Conservation (phyloP, 108 stramenopile species). For the Skeletonema menzelii region DNA sequence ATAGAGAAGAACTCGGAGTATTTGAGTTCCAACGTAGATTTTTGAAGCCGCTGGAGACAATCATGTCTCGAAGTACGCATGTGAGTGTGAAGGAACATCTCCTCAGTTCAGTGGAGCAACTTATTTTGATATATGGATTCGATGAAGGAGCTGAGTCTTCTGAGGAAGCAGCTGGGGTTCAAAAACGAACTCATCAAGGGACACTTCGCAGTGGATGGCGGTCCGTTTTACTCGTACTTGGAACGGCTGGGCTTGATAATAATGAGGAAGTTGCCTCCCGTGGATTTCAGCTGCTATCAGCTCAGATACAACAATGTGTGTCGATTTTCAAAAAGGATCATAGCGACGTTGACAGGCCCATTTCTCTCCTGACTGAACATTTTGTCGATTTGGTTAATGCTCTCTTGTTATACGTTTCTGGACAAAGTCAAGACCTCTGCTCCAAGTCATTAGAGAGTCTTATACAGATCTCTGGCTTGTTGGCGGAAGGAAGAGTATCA, state of each 20-base stretch:
- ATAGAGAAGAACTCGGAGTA: conserved; percentile 89
- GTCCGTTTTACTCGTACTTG: conserved; percentile 88
- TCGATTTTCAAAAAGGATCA: conserved; percentile 7
- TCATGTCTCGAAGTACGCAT: conserved; percentile 75
- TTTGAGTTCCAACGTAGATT: conserved; percentile 98
- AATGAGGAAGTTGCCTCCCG: conserved; percentile 72
- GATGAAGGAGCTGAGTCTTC: conserved; percentile 19
- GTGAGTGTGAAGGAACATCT: conserved; percentile 90
- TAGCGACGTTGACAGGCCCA: conserved; percentile 16
- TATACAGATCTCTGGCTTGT: conserved; percentile 50
- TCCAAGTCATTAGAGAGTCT: conserved; percentile 75
- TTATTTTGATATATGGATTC: conserved; percentile 79
- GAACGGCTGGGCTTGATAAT: conserved; percentile 81
- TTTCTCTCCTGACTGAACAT: conserved; percentile 67
- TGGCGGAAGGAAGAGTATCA: conserved; percentile 56
- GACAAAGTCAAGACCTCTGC: conserved; percentile 78
- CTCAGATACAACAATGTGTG: conserved; percentile 57
- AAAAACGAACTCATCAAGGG: conserved; percentile 26
- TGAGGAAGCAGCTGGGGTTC: not conserved
- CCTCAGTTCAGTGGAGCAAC: conserved; percentile 89
- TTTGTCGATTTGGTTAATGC: conserved; percentile 94
- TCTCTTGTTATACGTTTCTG: conserved; percentile 84
- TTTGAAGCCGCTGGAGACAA: conserved; percentile 91
- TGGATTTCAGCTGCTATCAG: conserved; percentile 67
- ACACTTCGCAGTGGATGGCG: conserved; percentile 93